Evolutionary conservation across 2,329 filamentous ascomycete species (phyloP).

Genomic region (Arthroderma sp.): DNA sequence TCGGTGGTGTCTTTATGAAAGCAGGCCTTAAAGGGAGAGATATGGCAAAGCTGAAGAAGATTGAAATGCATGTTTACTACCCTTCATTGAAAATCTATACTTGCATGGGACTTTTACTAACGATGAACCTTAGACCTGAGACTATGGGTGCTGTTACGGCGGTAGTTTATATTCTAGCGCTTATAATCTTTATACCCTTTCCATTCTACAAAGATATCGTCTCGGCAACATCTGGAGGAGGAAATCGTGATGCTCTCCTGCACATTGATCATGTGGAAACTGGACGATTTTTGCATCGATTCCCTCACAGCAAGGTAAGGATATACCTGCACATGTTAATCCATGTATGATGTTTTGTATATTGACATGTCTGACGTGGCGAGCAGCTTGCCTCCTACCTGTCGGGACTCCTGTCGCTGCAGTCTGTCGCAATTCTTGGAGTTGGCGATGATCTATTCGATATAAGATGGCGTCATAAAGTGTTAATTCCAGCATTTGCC

Average conservation of each 20-base stretch:
- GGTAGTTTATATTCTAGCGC: slow-evolving; percentile 73
- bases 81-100: neutral
- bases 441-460: slow-evolving; percentile 95
- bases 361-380: no score
- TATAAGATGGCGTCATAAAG: slow-evolving; percentile 97
- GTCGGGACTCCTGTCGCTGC: slow-evolving; percentile 82
- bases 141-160: slow-evolving; percentile 93
- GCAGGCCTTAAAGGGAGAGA: slow-evolving; percentile 84
- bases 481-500: slow-evolving; percentile 90
- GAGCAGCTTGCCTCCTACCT: slow-evolving; percentile 79
- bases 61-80: slow-evolving; percentile 51
- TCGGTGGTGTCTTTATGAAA: slow-evolving; percentile 76
- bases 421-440: slow-evolving; percentile 79
- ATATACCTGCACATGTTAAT: no score
- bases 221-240: slow-evolving; percentile 81
- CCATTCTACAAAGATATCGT: slow-evolving; percentile 98
- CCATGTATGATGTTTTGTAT: no score
- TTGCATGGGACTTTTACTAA: neutral
- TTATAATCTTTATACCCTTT: slow-evolving; percentile 91
- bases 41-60: slow-evolving; percentile 61
- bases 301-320: slow-evolving; percentile 79
- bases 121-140: slow-evolving; percentile 52
- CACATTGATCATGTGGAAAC: slow-evolving; percentile 61
- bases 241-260: slow-evolving; percentile 75
- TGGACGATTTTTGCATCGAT: slow-evolving; percentile 76